phyloP scores from a whole-genome alignment of 2,329 filamentous ascomycete genomes.

The Shiraia sp. region DNA sequence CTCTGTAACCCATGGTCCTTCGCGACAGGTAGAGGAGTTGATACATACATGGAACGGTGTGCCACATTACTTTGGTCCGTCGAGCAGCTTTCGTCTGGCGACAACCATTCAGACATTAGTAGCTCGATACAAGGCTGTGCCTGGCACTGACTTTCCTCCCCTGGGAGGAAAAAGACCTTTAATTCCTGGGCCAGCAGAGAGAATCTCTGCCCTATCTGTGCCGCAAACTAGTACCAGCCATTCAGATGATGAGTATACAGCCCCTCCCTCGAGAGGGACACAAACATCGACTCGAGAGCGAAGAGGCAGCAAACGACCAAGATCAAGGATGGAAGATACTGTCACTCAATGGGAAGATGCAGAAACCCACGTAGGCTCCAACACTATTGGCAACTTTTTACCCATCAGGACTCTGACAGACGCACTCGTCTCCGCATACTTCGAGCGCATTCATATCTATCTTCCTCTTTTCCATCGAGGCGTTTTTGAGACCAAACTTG shows the following conservation, averaged over 20 bases:
- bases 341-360: slow-evolving; percentile 12
- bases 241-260: slow-evolving; percentile 24
- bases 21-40: slow-evolving; percentile 16
- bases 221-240: slow-evolving; percentile 17
- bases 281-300: slow-evolving; percentile 6
- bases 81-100: slow-evolving; percentile 30
- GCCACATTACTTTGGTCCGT: slow-evolving; percentile 35
- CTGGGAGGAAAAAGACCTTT: slow-evolving; percentile 5
- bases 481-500: slow-evolving; percentile 46
- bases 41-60: slow-evolving; percentile 22
- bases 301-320: slow-evolving; percentile 21
- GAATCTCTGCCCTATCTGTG: slow-evolving; percentile 6
- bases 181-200: slow-evolving; percentile 8
- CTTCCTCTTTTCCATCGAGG: slow-evolving; percentile 47
- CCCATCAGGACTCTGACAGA: slow-evolving; percentile 45
- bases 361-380: slow-evolving; percentile 1
- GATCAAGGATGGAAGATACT: slow-evolving; percentile 18
- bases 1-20: slow-evolving; percentile 14
- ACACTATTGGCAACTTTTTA: slow-evolving; percentile 30
- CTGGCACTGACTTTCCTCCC: slow-evolving; percentile 11
- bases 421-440: slow-evolving; percentile 46
- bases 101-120: slow-evolving; percentile 23
- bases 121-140: slow-evolving; percentile 23
- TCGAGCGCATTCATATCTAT: slow-evolving; percentile 44
- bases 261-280: slow-evolving; percentile 4